phyloP scores from a whole-genome alignment of 163 green algal genomes.

The Trebouxiophyceae sp. region DNA sequence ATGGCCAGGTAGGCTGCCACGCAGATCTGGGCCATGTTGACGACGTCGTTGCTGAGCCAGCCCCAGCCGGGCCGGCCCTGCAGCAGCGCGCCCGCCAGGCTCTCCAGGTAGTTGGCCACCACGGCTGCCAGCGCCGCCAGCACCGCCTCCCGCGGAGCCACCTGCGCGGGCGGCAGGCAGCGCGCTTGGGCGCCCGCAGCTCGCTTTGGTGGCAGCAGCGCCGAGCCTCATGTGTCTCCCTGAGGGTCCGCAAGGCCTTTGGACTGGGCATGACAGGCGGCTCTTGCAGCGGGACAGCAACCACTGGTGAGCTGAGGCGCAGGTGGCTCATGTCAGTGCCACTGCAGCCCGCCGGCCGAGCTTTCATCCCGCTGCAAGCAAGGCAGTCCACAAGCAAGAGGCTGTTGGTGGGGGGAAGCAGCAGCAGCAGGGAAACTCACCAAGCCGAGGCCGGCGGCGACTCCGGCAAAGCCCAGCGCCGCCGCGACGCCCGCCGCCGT shows the following conservation, averaged over 20 bases:
- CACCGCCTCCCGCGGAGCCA: too few relatives aligned
- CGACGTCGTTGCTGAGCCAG: slow-evolving; percentile 93
- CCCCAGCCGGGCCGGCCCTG: slow-evolving; percentile 54
- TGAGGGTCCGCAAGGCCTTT: too few relatives aligned
- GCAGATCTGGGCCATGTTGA: slow-evolving; percentile 94
- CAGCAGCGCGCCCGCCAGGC: slow-evolving; percentile 77
- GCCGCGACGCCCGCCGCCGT: slow-evolving; percentile 72
- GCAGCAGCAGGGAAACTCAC: slow-evolving; percentile 18
- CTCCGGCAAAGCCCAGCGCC: slow-evolving; percentile 40
- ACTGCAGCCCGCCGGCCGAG: neutral
- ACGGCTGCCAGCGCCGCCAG: slow-evolving; percentile 51
- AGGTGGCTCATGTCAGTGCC: too few relatives aligned
- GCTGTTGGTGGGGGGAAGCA: too few relatives aligned
- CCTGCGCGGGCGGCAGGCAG: too few relatives aligned
- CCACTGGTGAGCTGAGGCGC: too few relatives aligned
- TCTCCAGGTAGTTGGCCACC: slow-evolving; percentile 87
- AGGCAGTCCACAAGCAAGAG: neutral
- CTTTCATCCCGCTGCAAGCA: neutral
- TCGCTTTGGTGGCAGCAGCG: neutral
- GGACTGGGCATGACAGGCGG: too few relatives aligned
- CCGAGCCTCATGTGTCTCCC: too few relatives aligned
- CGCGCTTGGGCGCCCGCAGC: too few relatives aligned
- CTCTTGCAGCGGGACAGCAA: too few relatives aligned
- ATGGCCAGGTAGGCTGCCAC: slow-evolving; percentile 69
- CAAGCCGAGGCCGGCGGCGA: slow-evolving; percentile 45